Conservation (phyloP, 306 rosid genomes). For the Casuarina equisetifolia region DNA sequence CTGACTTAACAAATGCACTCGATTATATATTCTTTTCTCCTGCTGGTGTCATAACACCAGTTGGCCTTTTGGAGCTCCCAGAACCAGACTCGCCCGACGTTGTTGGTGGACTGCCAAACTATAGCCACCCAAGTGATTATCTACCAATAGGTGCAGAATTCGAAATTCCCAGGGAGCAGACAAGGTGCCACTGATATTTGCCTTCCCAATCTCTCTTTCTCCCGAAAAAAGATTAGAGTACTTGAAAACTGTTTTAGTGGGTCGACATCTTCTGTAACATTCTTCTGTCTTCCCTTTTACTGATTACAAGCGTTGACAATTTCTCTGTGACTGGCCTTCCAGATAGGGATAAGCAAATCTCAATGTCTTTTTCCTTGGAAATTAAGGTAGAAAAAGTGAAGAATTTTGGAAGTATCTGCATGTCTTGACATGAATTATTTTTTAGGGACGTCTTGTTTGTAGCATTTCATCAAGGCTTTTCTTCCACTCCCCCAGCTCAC, state of each 20-base stretch:
- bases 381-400: background rate
- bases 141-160: constrained; percentile 88
- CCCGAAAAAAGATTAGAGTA: background rate
- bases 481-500: background rate
- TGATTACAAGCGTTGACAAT: background rate
- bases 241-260: background rate
- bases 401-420: background rate
- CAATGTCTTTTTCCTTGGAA: background rate
- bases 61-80: constrained; percentile 82
- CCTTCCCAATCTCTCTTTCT: constrained; percentile 9
- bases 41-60: constrained; percentile 56
- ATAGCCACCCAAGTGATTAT: constrained; percentile 79
- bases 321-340: background rate
- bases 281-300: background rate
- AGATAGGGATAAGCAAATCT: background rate
- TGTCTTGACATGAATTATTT: background rate
- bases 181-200: constrained; percentile 25
- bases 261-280: background rate
- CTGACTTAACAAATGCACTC: constrained; percentile 79
- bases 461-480: background rate
- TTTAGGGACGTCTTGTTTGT: background rate
- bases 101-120: constrained; percentile 79
- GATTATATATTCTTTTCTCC: constrained; percentile 75
- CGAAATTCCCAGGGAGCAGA: constrained; percentile 50
- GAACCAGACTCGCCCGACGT: constrained; percentile 57